Conservation (phyloP, 768 basidiomycete species). For the Lyophyllum semitale region DNA sequence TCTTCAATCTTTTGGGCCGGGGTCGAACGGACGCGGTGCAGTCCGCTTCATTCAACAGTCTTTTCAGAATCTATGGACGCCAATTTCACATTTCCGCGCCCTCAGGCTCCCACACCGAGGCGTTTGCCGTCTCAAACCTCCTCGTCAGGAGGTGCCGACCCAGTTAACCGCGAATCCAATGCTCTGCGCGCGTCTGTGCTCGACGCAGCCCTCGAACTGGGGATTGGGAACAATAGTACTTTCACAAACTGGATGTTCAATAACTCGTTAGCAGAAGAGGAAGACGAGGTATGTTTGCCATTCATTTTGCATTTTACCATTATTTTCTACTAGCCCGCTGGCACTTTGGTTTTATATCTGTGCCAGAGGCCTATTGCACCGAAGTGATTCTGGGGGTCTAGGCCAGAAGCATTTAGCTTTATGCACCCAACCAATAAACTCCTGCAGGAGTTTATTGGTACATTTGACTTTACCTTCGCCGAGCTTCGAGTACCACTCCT, state of each 20-base stretch:
- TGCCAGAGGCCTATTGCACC: not conserved
- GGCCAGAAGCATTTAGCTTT: not conserved
- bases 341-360: not conserved
- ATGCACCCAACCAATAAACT: too few species aligned
- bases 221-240: conserved; percentile 56
- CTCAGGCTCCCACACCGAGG: conserved; percentile 22
- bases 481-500: too few species aligned
- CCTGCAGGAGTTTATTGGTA: too few species aligned
- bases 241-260: conserved; percentile 77
- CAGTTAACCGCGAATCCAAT: conserved; percentile 50
- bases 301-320: not conserved
- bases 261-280: conserved; percentile 57
- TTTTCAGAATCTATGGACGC: conserved; percentile 30
- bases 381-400: not conserved
- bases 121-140: conserved; percentile 17
- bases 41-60: conserved; percentile 2
- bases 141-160: conserved; percentile 2
- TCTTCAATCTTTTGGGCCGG: not conserved
- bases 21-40: conserved; percentile 13
- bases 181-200: conserved; percentile 72
- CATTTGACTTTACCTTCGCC: not conserved
- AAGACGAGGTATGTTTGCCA: conserved; percentile 42
- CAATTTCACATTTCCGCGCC: conserved; percentile 33
- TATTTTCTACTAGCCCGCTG: not conserved
- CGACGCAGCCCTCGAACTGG: conserved; percentile 71